Evolutionary conservation across 768 basidiomycete genomes (phyloP).

Genomic region (Trametes cingulata): DNA sequence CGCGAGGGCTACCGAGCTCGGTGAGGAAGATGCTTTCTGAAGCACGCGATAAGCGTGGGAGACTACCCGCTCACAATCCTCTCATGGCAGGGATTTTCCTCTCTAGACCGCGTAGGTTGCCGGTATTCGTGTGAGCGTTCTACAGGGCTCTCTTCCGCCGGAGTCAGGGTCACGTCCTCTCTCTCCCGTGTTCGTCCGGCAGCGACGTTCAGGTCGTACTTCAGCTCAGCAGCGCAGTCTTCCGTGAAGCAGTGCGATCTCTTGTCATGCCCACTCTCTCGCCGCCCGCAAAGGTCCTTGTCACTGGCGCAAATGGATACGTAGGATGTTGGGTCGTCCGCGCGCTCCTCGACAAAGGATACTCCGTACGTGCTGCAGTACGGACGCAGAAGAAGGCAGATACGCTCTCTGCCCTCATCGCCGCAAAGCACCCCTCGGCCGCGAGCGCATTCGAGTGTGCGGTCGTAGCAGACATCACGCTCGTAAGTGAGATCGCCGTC

Average conservation of each 20-base stretch:
- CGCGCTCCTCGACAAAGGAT: slow-evolving; percentile 57
- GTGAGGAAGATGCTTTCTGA: no score
- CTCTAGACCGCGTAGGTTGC: no score
- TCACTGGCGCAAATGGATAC: slow-evolving; percentile 58
- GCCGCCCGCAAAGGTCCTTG: slow-evolving; percentile 41
- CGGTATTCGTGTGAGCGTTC: no score
- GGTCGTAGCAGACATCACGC: neutral
- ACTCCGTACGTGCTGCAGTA: slow-evolving; percentile 61
- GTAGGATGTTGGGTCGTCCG: slow-evolving; percentile 57
- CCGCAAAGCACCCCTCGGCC: neutral
- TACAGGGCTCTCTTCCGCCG: no score
- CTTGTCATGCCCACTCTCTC: slow-evolving; percentile 34
- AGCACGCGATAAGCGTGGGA: no score
- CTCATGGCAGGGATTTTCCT: no score
- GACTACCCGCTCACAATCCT: no score
- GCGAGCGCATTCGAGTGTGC: neutral
- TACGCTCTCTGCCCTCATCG: slow-evolving; percentile 51
- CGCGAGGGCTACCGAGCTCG: no score
- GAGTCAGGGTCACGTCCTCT: no score
- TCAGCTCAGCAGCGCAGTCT: no score
- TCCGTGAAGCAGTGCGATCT: neutral
- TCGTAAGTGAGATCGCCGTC: neutral
- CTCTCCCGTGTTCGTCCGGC: no score
- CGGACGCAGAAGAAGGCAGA: slow-evolving; percentile 57
- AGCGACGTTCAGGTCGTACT: no score